These are phyloP conservation scores for Aspergillus sp. DNA, from an alignment of 2,329 filamentous ascomycete genomes.

Conservation along the genomic window DNA sequence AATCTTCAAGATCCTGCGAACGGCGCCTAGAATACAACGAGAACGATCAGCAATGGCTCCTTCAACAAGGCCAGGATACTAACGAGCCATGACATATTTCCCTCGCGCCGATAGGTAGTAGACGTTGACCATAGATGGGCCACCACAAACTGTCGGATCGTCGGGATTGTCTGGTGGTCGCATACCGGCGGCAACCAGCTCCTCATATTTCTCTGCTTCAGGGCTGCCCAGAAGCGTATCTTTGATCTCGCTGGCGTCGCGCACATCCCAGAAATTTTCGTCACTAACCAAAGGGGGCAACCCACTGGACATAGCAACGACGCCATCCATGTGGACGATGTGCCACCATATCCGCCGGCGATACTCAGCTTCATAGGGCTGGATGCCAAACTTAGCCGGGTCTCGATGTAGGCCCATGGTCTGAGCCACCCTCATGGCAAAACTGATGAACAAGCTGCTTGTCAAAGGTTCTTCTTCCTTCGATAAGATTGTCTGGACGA, in stretches of 20 bases:
- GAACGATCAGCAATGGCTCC: not conserved
- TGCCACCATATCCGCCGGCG: constrained; percentile 50
- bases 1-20: constrained; percentile 44
- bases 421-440: constrained; percentile 48
- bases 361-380: constrained; percentile 44
- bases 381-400: constrained; percentile 47
- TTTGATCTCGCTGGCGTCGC: constrained; percentile 47
- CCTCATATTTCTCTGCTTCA: constrained; percentile 37
- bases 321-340: constrained; percentile 49
- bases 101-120: constrained; percentile 45
- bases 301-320: constrained; percentile 50
- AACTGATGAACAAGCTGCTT: constrained; percentile 48
- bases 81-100: constrained; percentile 47
- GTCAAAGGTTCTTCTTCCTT: constrained; percentile 51
- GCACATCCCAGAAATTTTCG: constrained; percentile 50
- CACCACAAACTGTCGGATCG: constrained; percentile 40
- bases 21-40: constrained; percentile 30
- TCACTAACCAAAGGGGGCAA: constrained; percentile 48
- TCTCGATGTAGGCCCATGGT: constrained; percentile 51
- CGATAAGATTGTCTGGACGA: constrained; percentile 47
- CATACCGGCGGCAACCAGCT: constrained; percentile 30
- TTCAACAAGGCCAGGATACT: constrained; percentile 14
- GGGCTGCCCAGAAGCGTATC: constrained; percentile 43
- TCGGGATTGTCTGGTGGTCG: constrained; percentile 41
- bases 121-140: constrained; percentile 42